Base-by-base conservation (phyloP, 2,329 filamentous ascomycete species). In the Claviceps digitariae region DNA sequence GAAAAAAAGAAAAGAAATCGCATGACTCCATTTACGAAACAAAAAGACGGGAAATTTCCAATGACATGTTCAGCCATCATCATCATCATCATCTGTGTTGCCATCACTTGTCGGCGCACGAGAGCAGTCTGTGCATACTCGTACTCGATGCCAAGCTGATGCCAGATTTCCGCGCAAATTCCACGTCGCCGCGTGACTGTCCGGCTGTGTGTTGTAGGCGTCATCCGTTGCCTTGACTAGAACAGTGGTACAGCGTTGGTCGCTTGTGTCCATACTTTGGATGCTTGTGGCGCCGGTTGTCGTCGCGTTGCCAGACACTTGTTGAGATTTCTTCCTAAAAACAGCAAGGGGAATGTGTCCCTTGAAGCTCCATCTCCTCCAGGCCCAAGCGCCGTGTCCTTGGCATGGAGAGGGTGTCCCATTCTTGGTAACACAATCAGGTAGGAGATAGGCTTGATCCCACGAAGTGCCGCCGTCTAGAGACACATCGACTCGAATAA, bases 211-310 rank as follows among this genome's bases (percentile, higher is more conserved):
- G 57, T 85, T 85, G 64, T 85, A 85, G 2, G 74, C 70, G 58
- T 82, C 79, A 60, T 86, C 82, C 2, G 77, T 80, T 7, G 82
- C 82, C 66, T 84, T 85, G 60, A 84, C 81, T 4, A 84, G 69
- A 49, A 85, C 58, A 0, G 73, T 76, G 1, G 74, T 72, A 60
- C 75, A 79, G 6, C 62, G 61, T 52, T 65, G 64, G 44, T 60
- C 23, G n/a, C 40, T 3, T 34, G 59, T 63, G 44, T 60, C 58
- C 21, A 57, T 61, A 25, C 56, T 55, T 12, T 41, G 50, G 51
- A 57, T 40, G 48, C 54, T 8, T 29, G 47, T 13, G 21, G 27
- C 7, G 25, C 27, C 44, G 21, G 47, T 27, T 20, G 40, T 25
- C 21, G 27, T 27, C 34, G n/a, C 47, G 36, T 48, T 52, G 8